Conservation (phyloP, 1,284 basidiomycete genomes). For the Ustilago trichophora region DNA sequence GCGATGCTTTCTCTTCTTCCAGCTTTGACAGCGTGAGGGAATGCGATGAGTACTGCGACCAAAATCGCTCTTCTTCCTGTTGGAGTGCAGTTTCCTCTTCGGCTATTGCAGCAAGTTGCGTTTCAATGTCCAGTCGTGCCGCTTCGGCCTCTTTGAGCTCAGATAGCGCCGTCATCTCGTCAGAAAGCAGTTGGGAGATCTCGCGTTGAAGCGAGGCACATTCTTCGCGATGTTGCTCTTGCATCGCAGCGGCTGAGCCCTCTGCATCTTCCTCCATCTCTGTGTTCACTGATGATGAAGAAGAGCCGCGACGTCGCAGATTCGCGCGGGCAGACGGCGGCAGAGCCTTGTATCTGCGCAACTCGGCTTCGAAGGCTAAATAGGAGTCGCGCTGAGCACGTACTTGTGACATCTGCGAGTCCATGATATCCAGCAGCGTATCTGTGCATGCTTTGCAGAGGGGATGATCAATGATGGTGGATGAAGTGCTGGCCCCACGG, state of each 20-base stretch:
- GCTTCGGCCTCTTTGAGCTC: conserved; percentile 56
- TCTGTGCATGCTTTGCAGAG: conserved; percentile 93
- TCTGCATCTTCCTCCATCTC: neutral
- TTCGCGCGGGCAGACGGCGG: conserved; percentile 7
- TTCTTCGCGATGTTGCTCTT: conserved; percentile 8
- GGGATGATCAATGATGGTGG: conserved; percentile 79
- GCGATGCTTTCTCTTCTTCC: conserved; percentile 75
- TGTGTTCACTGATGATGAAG: conserved; percentile 7
- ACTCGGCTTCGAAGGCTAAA: conserved; percentile 50
- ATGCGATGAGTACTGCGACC: conserved; percentile 80
- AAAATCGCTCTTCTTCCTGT: conserved; percentile 85
- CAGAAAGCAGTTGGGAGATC: conserved; percentile 33
- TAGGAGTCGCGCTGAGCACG: conserved; percentile 89
- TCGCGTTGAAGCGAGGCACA: conserved; percentile 15
- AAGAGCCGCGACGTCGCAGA: conserved; percentile 8
- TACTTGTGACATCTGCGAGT: conserved; percentile 85
- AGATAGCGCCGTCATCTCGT: conserved; percentile 22
- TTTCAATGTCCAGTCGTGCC: conserved; percentile 71
- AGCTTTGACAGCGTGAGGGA: conserved; percentile 75
- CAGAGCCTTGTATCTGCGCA: conserved; percentile 40
- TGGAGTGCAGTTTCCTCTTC: conserved; percentile 78
- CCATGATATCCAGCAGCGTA: conserved; percentile 78
- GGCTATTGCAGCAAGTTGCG: conserved; percentile 78
- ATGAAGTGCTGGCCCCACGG: neutral
- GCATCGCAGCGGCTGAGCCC: neutral